Evolutionary conservation across 2,329 filamentous ascomycete species (phyloP).

Genomic region (Hypoxylon sp.): DNA sequence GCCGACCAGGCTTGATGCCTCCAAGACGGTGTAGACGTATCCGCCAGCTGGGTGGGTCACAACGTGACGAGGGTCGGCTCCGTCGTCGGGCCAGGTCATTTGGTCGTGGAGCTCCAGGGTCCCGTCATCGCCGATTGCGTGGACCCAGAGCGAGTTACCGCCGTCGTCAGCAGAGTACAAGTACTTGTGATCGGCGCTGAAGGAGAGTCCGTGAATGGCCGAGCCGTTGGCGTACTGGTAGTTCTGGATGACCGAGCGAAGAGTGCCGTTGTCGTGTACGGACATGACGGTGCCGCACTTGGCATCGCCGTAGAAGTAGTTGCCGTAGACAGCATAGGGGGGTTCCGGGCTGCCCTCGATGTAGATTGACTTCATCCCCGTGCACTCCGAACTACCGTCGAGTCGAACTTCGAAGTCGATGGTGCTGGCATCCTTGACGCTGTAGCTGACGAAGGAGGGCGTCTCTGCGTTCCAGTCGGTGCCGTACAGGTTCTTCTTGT

Average conservation of each 20-base stretch:
- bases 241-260: constrained; percentile 57
- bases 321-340: constrained; percentile 49
- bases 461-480: constrained; percentile 42
- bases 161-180: constrained; percentile 62
- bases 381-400: constrained; percentile 34
- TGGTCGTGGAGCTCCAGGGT: constrained; percentile 24
- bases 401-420: constrained; percentile 41
- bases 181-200: constrained; percentile 57
- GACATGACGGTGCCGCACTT: constrained; percentile 53
- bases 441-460: constrained; percentile 48
- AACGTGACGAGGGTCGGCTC: constrained; percentile 47
- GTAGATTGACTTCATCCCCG: constrained; percentile 44
- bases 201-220: constrained; percentile 61
- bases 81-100: constrained; percentile 32
- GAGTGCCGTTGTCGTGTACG: constrained; percentile 55
- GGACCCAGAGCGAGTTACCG: constrained; percentile 57
- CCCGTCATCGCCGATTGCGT: constrained; percentile 43
- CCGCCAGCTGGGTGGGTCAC: constrained; percentile 43
- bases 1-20: constrained; percentile 45
- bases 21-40: constrained; percentile 46
- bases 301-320: constrained; percentile 45
- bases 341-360: constrained; percentile 37
- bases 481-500: constrained; percentile 50
- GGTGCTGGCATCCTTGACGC: constrained; percentile 38
- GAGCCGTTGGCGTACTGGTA: constrained; percentile 58